Evolutionary conservation across 2,329 filamentous ascomycete species (phyloP).

Genomic region (Aaosphaeria pasadenensis): DNA sequence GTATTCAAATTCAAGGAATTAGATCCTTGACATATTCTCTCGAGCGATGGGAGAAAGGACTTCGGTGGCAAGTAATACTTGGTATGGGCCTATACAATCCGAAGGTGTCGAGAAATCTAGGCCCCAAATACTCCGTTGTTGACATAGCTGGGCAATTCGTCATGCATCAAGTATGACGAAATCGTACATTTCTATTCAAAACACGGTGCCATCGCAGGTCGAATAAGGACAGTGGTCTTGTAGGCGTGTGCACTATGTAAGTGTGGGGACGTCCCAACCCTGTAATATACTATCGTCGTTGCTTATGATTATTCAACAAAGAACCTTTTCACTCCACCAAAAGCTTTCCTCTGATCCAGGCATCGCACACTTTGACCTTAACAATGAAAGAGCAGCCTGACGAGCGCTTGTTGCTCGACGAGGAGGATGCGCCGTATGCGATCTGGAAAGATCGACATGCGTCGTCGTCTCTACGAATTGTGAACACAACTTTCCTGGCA

Average conservation of each 20-base stretch:
- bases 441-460: background rate
- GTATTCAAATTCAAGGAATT: too few species aligned
- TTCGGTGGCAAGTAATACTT: too few species aligned
- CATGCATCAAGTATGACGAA: background rate
- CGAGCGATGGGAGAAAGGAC: too few species aligned
- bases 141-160: background rate
- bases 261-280: background rate
- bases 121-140: background rate
- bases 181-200: background rate
- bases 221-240: too few species aligned
- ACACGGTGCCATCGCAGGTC: too few species aligned
- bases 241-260: background rate
- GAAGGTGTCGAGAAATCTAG: too few species aligned
- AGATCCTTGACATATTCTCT: too few species aligned
- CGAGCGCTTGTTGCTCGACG: background rate
- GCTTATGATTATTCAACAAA: background rate
- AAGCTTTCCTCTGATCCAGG: background rate
- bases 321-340: too few species aligned
- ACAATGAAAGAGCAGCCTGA: background rate
- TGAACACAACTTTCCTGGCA: background rate
- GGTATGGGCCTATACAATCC: too few species aligned
- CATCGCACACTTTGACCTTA: background rate
- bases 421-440: background rate
- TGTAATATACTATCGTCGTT: background rate
- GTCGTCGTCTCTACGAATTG: background rate